phyloP scores from a whole-genome alignment of 495 filamentous ascomycete species.

The Tuber microsphaerosporum region DNA sequence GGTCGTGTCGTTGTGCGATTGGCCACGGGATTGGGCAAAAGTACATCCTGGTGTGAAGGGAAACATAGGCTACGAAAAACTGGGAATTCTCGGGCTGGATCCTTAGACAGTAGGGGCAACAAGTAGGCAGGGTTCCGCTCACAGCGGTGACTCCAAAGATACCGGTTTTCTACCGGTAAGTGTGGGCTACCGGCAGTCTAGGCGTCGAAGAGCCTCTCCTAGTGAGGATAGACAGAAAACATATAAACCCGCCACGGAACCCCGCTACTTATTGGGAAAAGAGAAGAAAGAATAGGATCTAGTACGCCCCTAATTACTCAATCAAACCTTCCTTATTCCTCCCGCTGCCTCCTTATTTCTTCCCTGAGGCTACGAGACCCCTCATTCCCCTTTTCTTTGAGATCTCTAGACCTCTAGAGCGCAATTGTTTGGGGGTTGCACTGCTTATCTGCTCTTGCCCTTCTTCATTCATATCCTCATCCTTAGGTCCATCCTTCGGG shows the following conservation, averaged over 20 bases:
- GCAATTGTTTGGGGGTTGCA: neutral
- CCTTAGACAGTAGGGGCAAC: neutral
- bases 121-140: neutral
- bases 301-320: neutral
- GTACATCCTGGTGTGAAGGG: neutral
- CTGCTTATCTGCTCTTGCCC: neutral
- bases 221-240: neutral
- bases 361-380: neutral
- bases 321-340: neutral
- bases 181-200: neutral
- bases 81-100: neutral
- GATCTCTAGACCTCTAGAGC: neutral
- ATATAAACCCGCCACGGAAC: neutral
- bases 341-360: neutral
- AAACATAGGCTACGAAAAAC: neutral
- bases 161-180: neutral
- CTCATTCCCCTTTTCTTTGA: neutral
- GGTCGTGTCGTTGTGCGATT: constrained; percentile 4
- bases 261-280: neutral
- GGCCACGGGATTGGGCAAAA: neutral
- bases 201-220: neutral
- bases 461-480: neutral
- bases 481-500: neutral
- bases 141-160: neutral
- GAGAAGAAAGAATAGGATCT: neutral